Base-by-base conservation (phyloP, 192 early-diverging fungal genomes). In the Pilaira anomala region DNA sequence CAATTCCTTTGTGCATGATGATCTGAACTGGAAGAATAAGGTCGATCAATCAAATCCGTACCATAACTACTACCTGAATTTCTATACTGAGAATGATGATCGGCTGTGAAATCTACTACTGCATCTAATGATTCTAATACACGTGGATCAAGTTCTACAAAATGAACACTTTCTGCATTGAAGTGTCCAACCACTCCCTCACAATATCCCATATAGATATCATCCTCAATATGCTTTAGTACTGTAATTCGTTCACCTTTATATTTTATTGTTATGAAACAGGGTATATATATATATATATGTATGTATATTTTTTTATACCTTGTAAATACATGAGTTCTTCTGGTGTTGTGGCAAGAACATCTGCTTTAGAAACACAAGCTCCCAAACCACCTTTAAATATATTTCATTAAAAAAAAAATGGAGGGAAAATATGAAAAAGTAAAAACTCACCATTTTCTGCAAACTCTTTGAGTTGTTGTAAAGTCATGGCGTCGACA, bases 161-260 rank as follows among this genome's bases (percentile, higher is more conserved):
- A 83, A 19, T 79, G 72, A 22, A 85, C 83, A 24, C 67, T 68
- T 29, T 64, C 69, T 25, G 77, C 83, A 26, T 67, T 68, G 52
- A 83, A 83, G 7, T 59, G 62, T 0, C 83, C 83, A n/a, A 81
- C 60, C 4, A 85, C 76, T 11, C 77, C 81, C 57, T 85, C 78
- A 54, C 83, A 85, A 48, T 80, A 83, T 3, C 83, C 83, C 57
- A 78, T 52, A 62, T 73, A 78, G 16, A 55, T 24, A 67, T 78
- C 77, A 24, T 75, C 67, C 36, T 61, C 54, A 9, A 78, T 50
- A 59, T 72, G 67, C 36, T 74, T 74, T 12, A 74, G 42, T 7
- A 79, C 75, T 46, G 60, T 64, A 41, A 76, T 74, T 3, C 62
- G 54, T 55, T 76, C 78, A 16, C 74, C 68, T 73, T 22, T 14